Evolutionary conservation across 2,329 filamentous ascomycete genomes (phyloP).

Genomic region (Aspergillus sp.): DNA sequence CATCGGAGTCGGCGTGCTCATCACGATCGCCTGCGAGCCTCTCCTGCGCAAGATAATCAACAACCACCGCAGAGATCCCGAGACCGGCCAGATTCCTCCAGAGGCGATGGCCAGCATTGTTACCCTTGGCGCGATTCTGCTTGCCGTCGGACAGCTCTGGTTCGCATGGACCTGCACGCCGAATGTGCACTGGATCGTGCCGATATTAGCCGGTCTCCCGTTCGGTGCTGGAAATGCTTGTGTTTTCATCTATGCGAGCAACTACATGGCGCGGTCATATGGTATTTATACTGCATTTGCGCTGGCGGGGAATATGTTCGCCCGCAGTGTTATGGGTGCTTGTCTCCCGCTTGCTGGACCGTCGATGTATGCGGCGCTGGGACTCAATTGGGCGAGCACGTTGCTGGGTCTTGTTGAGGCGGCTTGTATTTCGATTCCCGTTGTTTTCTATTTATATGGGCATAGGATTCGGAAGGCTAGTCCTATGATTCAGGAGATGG

Average conservation of each 20-base stretch:
- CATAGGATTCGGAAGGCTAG: not conserved
- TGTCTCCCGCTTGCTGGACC: conserved; percentile 71
- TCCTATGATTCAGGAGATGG: not conserved
- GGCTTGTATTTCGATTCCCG: conserved; percentile 70
- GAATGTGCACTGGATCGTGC: conserved; percentile 73
- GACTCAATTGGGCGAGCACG: conserved; percentile 74
- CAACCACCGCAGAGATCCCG: conserved; percentile 18
- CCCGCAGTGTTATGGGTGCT: conserved; percentile 60
- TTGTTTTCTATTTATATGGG: conserved; percentile 62
- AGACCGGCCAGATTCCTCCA: conserved; percentile 45
- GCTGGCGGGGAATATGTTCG: conserved; percentile 48
- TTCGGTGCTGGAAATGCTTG: conserved; percentile 73
- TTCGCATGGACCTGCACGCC: conserved; percentile 85
- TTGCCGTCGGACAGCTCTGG: conserved; percentile 73
- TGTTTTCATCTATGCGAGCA: conserved; percentile 75
- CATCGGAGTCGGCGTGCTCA: not conserved
- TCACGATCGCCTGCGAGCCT: not conserved
- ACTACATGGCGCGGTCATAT: conserved; percentile 23
- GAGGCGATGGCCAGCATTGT: conserved; percentile 78
- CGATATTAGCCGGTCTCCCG: conserved; percentile 73
- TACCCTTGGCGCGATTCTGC: conserved; percentile 70
- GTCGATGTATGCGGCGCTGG: conserved; percentile 65
- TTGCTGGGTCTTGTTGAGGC: conserved; percentile 70
- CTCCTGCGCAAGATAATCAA: not conserved
- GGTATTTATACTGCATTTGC: conserved; percentile 41